phyloP scores from a whole-genome alignment of 179 eudicot genomes.

The Patellifolia procumbens region DNA sequence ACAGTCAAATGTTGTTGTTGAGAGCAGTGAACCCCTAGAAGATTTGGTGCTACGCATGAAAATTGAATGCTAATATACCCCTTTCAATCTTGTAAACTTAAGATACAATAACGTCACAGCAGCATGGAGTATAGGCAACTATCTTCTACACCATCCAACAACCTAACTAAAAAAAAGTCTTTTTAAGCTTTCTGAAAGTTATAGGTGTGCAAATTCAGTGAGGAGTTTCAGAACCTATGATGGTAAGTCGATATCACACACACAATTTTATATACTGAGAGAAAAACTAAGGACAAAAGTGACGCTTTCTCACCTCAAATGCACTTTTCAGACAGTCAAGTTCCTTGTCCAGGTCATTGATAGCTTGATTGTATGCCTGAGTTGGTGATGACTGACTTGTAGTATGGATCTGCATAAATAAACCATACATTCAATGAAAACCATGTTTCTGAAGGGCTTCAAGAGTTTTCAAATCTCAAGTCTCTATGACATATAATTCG shows the following conservation, averaged over 20 bases:
- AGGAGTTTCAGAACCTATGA: not conserved
- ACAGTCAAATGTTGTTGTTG: not conserved
- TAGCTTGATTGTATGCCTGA: constrained; percentile 94
- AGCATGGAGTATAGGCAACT: not conserved
- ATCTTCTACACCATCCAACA: not conserved
- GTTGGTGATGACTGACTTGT: constrained; percentile 95
- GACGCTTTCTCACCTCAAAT: constrained; percentile 66
- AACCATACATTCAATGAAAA: not conserved
- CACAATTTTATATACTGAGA: not conserved
- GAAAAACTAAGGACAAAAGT: not conserved
- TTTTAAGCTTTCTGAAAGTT: not conserved
- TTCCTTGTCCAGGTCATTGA: constrained; percentile 95
- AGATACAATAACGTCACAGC: not conserved
- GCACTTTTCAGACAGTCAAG: constrained; percentile 84
- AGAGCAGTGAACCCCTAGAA: not conserved
- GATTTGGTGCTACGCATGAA: not conserved
- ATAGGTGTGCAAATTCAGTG: not conserved
- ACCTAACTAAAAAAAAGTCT: not conserved
- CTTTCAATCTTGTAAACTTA: not conserved
- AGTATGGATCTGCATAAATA: constrained; percentile 73
- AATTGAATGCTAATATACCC: not conserved
- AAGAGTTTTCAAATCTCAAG: not conserved
- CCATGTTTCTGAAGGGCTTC: not conserved
- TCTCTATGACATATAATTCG: not conserved
- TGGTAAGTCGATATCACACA: not conserved